Conservation (phyloP, 2,329 filamentous ascomycete genomes). For the Zopfia rhizophila region DNA sequence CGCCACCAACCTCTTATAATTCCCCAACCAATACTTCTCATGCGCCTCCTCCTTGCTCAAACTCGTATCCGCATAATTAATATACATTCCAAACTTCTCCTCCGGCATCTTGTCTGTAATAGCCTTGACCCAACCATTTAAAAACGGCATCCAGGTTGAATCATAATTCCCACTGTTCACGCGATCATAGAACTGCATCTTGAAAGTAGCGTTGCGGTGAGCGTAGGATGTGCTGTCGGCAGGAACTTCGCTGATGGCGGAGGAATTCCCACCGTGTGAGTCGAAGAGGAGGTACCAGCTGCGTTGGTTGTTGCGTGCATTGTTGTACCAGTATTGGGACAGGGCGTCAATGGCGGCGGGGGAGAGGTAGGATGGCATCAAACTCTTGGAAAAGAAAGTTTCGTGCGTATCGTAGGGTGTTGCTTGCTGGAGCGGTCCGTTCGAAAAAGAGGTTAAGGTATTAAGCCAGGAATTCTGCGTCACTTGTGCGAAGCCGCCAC, state of each 20-base stretch:
- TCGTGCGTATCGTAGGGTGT: conserved; percentile 37
- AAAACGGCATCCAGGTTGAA: conserved; percentile 45
- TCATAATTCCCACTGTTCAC: conserved; percentile 38
- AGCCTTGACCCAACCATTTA: conserved; percentile 52
- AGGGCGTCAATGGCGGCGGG: conserved; percentile 30
- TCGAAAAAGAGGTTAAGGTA: conserved; percentile 32
- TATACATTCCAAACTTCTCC: conserved; percentile 57
- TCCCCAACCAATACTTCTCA: conserved; percentile 55
- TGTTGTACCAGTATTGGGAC: conserved; percentile 35
- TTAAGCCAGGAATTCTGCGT: conserved; percentile 32
- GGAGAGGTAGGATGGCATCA: conserved; percentile 35
- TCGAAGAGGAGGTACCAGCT: conserved; percentile 41
- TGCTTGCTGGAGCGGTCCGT: conserved; percentile 30
- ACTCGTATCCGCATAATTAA: conserved; percentile 62
- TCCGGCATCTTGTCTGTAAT: conserved; percentile 34
- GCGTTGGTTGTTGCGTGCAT: conserved; percentile 26
- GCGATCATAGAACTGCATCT: conserved; percentile 40
- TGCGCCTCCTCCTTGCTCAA: conserved; percentile 56
- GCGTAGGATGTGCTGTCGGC: conserved; percentile 33
- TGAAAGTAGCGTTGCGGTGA: conserved; percentile 40
- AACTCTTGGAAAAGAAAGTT: conserved; percentile 40
- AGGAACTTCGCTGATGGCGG: conserved; percentile 24
- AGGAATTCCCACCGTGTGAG: conserved; percentile 34
- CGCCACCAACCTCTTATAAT: conserved; percentile 42
- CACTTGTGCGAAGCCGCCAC: conserved; percentile 9